Base-by-base conservation (phyloP, 1,139 yeast genomes). In the Taphrina populina region DNA sequence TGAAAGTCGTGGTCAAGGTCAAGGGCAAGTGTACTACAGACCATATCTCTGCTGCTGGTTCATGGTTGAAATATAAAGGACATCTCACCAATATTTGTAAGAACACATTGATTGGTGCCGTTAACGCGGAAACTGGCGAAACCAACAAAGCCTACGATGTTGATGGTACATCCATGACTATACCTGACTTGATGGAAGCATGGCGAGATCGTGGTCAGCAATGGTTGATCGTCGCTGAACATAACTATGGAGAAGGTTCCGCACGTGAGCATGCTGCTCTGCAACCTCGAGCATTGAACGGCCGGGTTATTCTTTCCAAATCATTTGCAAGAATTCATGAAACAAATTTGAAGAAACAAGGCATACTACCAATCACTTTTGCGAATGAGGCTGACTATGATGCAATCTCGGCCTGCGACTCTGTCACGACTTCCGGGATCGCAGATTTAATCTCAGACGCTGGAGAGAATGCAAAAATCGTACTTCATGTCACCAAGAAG, bases 261-360 rank as follows among this genome's bases (percentile, higher is more conserved):
- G 96, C 98, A 21, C 85, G 98, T 77, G 98, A 92, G 70, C 98
- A 92, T 68, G 98, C 98, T 55, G 98, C 98, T 4, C 76, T 92
- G 67, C 87, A 94, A 37, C 98, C 98, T 61, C 79, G 95, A 70
- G 92, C 85, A 75, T 76, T 92, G 56, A 96, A 96, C 61, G 98
- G 97, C 60, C 74, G 84, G 57, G 80, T 88, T 62, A 84, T 92
- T 62, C 75, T 92, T 62, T 95, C 88, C 65, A 92, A 92, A 73
- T 88, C 96, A 10, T 92, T 92, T 74, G 98, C 98, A 39, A 84
- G 98, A 76, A 92, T 92, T 66, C 90, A 83, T 70, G 90, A 83
- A 72, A 88, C 96, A 33, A 88, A 88, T 70, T 78, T 88, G 72
- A 88, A 88, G 76, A 88, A 88, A 73, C 98, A 92, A 76, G 98